phyloP scores from a whole-genome alignment of 2,329 filamentous ascomycete genomes.

The Alternaria infectoria region DNA sequence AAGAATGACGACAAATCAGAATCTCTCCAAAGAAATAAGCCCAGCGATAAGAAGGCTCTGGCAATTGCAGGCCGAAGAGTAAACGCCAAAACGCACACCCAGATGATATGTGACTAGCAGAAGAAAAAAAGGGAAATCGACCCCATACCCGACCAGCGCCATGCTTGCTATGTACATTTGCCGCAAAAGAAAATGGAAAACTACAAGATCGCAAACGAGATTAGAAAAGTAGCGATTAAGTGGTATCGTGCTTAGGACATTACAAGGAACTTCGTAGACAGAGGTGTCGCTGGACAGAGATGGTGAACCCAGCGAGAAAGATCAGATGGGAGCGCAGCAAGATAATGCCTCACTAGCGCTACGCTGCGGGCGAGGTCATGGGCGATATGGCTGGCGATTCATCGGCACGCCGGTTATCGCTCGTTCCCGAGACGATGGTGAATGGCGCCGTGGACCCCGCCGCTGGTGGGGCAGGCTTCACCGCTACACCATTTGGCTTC shows the following conservation, averaged over 20 bases:
- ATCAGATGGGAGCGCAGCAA: background rate
- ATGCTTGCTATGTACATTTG: conserved; percentile 4
- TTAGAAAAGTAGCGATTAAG: conserved; percentile 1
- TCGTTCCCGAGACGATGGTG: conserved; percentile 5
- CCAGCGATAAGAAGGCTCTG: background rate
- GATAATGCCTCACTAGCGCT: background rate
- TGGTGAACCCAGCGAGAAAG: background rate
- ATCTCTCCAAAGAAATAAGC: background rate
- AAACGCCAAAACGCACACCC: background rate
- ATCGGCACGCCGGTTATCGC: background rate
- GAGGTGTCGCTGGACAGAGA: background rate
- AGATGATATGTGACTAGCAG: background rate
- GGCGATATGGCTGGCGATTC: conserved; percentile 22
- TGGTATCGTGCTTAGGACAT: background rate
- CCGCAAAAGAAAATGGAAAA: background rate
- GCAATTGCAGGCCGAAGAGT: background rate
- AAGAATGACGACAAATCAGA: background rate
- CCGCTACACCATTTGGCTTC: conserved; percentile 16
- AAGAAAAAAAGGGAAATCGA: background rate
- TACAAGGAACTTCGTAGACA: background rate
- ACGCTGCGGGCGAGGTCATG: conserved; percentile 14
- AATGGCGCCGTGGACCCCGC: conserved; percentile 9
- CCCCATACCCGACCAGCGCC: background rate
- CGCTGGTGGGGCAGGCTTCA: background rate
- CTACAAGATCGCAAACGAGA: background rate